Base-by-base conservation (phyloP, 2,329 filamentous ascomycete species). In the Aspergillus ochraceus region DNA sequence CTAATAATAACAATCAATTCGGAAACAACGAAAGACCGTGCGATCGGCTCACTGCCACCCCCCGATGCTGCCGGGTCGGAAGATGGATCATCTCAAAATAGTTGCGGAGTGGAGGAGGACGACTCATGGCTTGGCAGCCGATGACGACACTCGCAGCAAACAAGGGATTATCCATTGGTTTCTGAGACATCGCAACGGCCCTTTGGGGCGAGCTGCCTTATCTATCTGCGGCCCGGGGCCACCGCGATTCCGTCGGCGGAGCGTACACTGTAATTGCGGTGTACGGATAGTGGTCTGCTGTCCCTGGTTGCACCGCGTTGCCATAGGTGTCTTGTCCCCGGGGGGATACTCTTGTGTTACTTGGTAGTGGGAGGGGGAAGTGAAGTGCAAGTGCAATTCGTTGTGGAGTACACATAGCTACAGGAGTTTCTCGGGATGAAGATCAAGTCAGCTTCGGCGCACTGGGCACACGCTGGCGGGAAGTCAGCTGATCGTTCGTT, bases 101-200 rank as follows among this genome's bases (percentile, higher is more conserved):
- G 54, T 57, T 49, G 26, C 42, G 47, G 24, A 57, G 55, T 53
- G 53, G 52, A 32, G 45, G 49, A 47, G 24, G 39, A 29, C 30
- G 26, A 53, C 29, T 42, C 20, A 22, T 6, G 24, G 14, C 58
- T 60, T 57, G 54, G 58, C 58, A 14, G 26, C 24, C 54, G 58
- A 60, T 60, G 58, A 60, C 58, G 58, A 60, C 58, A 60, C 58
- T 39, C 42, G 54, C 54, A 54, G 58, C 49, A 50, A 46, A 53
- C 58, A 57, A 60, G 49, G 49, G 45, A 55, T 49, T 54, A 36
- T 42, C n/a, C 46, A 32, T 39, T 29, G 26, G 49, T 32, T 26
- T 52, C 53, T 60, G 58, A 55, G 32, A 56, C 57, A 55, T 30
- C 47, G 30, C 22, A n/a, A 24, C 8, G 51, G 14, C 36, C 19